A percentile compares a stretch with the other conserved stretches of the same genome.
These are phyloP conservation scores for Fraxinus pennsylvanica DNA, from an alignment of 257 asterid genomes.

Conservation along the genomic window DNA sequence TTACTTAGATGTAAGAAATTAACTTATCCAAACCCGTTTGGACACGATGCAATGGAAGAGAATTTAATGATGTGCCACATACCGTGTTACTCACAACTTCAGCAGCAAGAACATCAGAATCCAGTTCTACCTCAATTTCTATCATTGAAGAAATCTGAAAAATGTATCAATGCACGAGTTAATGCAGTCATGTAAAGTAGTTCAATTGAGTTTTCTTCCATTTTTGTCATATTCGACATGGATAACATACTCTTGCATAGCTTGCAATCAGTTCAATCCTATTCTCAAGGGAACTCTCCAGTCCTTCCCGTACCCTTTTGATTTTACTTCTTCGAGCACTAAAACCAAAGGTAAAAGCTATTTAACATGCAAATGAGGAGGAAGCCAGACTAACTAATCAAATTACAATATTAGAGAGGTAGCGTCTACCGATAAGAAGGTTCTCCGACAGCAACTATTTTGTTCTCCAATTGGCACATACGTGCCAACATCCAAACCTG, in stretches of 20 bases:
- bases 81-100: constrained; percentile 78
- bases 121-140: constrained; percentile 95
- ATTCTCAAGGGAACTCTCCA: constrained; percentile 73
- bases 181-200: neutral
- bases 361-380: neutral
- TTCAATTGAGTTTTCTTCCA: constrained; percentile 1
- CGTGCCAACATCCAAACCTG: constrained; percentile 98
- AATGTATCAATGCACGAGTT: constrained; percentile 8
- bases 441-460: constrained; percentile 90
- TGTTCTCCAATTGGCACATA: constrained; percentile 91
- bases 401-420: constrained; percentile 5
- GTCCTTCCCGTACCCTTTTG: constrained; percentile 72
- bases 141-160: constrained; percentile 92
- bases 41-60: neutral
- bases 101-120: constrained; percentile 88
- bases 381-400: neutral
- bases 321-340: constrained; percentile 84
- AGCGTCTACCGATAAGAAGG: constrained; percentile 75
- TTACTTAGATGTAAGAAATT: neutral
- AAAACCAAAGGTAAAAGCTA: constrained; percentile 17
- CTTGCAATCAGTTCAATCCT: constrained; percentile 91
- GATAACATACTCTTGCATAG: constrained; percentile 79
- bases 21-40: neutral
- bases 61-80: constrained; percentile 18
- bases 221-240: constrained; percentile 1